Evolutionary conservation across 176 grass and related monocot genomes (phyloP).

Genomic region (Rhynchospora tenuis): DNA sequence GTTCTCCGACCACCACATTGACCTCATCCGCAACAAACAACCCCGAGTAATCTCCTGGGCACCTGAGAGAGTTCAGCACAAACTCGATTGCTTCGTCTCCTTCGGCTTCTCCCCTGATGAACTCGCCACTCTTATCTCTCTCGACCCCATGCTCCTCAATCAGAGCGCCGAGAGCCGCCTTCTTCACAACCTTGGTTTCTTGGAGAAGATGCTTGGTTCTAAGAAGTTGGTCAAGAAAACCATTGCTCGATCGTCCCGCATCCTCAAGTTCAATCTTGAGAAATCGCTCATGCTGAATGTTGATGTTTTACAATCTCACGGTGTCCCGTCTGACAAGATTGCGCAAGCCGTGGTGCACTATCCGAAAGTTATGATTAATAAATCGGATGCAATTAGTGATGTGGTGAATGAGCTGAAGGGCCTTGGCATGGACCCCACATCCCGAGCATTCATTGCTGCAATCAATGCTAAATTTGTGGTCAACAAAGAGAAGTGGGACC

Average conservation of each 20-base stretch:
- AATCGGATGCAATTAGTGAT: constrained; percentile 9
- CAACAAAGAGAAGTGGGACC: constrained; percentile 16
- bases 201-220: constrained; percentile 31
- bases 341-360: constrained; percentile 25
- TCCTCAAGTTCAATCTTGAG: constrained; percentile 35
- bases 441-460: constrained; percentile 32
- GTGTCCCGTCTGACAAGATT: constrained; percentile 21
- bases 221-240: constrained; percentile 14
- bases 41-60: constrained; percentile 25
- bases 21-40: constrained; percentile 19
- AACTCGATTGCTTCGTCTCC: constrained; percentile 11
- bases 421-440: constrained; percentile 25
- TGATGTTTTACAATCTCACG: constrained; percentile 30
- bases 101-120: neutral
- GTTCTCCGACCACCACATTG: constrained; percentile 48
- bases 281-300: constrained; percentile 31
- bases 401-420: constrained; percentile 28
- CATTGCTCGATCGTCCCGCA: constrained; percentile 8
- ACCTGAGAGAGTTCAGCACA: neutral
- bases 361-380: constrained; percentile 23
- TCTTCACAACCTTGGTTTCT: constrained; percentile 34
- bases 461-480: constrained; percentile 27
- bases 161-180: constrained; percentile 17
- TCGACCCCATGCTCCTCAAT: constrained; percentile 12
- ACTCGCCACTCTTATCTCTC: constrained; percentile 14